phyloP scores from a whole-genome alignment of 202 grass and related monocot species.

The Zizania palustris region DNA sequence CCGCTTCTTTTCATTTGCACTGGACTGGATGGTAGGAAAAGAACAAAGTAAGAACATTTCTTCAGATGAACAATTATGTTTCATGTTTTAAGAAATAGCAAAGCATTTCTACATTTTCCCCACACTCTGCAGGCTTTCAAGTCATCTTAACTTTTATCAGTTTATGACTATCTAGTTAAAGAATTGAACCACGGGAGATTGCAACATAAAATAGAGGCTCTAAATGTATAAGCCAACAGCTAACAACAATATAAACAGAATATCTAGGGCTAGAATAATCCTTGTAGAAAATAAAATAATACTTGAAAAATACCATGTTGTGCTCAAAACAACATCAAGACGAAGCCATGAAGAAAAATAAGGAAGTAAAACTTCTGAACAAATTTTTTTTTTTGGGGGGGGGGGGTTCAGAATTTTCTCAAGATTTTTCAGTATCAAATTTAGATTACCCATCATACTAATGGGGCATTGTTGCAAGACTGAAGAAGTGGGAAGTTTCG shows the following conservation, averaged over 20 bases:
- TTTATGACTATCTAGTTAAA: constrained; percentile 10
- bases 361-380: neutral
- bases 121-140: neutral
- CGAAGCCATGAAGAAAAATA: neutral
- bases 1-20: constrained; percentile 67
- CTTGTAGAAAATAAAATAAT: neutral
- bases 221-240: constrained; percentile 14
- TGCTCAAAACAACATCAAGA: neutral
- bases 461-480: constrained; percentile 1
- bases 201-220: constrained; percentile 1
- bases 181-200: neutral
- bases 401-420: neutral
- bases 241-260: neutral
- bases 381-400: neutral
- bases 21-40: constrained; percentile 57
- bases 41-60: constrained; percentile 23
- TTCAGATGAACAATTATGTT: neutral
- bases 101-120: neutral
- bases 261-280: neutral
- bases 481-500: neutral
- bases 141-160: constrained; percentile 5
- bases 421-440: neutral
- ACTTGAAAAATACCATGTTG: neutral
- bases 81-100: neutral
- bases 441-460: neutral